Conservation (phyloP, 805 yeast species). For the Suhomyces sp. region DNA sequence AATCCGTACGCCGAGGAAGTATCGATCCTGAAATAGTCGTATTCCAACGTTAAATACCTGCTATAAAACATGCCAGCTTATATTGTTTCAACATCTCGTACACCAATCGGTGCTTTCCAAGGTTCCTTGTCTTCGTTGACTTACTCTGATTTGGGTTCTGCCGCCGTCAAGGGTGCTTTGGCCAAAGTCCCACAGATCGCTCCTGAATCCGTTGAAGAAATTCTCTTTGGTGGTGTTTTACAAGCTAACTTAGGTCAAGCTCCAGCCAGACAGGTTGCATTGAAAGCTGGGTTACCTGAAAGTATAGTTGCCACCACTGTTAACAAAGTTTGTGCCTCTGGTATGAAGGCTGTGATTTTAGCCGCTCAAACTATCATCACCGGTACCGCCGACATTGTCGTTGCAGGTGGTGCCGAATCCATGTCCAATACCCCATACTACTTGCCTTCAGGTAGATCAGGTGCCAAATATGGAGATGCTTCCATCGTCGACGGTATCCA, state of each 20-base stretch:
- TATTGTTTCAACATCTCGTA: slow-evolving; percentile 88
- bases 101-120: slow-evolving; percentile 94
- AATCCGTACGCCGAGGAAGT: neutral
- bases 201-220: slow-evolving; percentile 79
- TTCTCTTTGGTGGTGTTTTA: slow-evolving; percentile 87
- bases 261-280: slow-evolving; percentile 96
- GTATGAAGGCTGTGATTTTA: slow-evolving; percentile 84
- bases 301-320: slow-evolving; percentile 83
- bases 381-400: slow-evolving; percentile 88
- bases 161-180: slow-evolving; percentile 87
- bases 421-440: slow-evolving; percentile 97
- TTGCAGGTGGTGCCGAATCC: slow-evolving; percentile 97
- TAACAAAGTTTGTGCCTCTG: slow-evolving; percentile 97
- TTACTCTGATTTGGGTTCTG: slow-evolving; percentile 85
- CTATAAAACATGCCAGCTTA: slow-evolving; percentile 50
- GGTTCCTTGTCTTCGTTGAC: slow-evolving; percentile 74
- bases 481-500: slow-evolving; percentile 81
- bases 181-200: slow-evolving; percentile 78
- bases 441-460: slow-evolving; percentile 77
- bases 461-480: slow-evolving; percentile 86
- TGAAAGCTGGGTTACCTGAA: slow-evolving; percentile 82
- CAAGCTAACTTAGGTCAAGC: slow-evolving; percentile 95
- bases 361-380: slow-evolving; percentile 88
- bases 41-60: neutral
- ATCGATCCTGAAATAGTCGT: neutral